Percentiles rank a stretch among this genome's conserved stretches.
Conservation (phyloP, 2,329 filamentous ascomycete genomes). For the Arthrobotrys sphaeroides region DNA sequence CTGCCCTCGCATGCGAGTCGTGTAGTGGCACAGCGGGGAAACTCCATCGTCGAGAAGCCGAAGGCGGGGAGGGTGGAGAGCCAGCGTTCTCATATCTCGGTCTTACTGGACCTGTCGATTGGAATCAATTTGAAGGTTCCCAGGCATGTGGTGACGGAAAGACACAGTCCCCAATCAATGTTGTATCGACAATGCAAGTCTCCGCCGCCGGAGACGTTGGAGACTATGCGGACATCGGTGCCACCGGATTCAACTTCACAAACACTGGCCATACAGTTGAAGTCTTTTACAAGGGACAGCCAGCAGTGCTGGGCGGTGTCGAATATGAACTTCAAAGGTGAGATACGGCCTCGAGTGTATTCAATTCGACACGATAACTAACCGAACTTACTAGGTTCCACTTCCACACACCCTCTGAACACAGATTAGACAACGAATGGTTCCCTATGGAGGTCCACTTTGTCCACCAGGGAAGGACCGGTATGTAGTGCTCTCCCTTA, state of each 20-base stretch:
- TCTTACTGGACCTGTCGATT: constrained; percentile 47
- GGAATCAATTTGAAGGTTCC: constrained; percentile 36
- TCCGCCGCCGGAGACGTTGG: constrained; percentile 59
- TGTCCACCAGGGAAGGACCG: constrained; percentile 60
- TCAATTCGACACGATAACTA: too few species aligned
- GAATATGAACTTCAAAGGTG: constrained; percentile 53
- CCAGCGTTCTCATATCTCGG: constrained; percentile 44
- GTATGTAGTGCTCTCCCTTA: constrained; percentile 54
- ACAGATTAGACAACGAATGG: constrained; percentile 60
- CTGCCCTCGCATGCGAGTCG: constrained; percentile 38
- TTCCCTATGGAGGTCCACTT: constrained; percentile 63
- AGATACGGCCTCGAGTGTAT: too few species aligned
- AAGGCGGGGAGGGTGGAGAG: constrained; percentile 27
- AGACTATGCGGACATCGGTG: constrained; percentile 61
- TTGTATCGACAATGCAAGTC: constrained; percentile 60
- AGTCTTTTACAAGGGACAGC: constrained; percentile 65
- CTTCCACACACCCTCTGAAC: constrained; percentile 66
- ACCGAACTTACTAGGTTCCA: constrained; percentile 62
- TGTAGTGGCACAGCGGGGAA: constrained; percentile 25
- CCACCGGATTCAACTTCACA: constrained; percentile 65
- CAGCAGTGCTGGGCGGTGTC: constrained; percentile 32
- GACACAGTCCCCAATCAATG: constrained; percentile 69
- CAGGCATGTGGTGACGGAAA: constrained; percentile 64
- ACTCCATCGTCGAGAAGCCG: constrained; percentile 32
- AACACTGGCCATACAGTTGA: constrained; percentile 70